These are phyloP conservation scores for Boletus subparvulus DNA, from an alignment of 768 basidiomycete genomes.

Conservation along the genomic window DNA sequence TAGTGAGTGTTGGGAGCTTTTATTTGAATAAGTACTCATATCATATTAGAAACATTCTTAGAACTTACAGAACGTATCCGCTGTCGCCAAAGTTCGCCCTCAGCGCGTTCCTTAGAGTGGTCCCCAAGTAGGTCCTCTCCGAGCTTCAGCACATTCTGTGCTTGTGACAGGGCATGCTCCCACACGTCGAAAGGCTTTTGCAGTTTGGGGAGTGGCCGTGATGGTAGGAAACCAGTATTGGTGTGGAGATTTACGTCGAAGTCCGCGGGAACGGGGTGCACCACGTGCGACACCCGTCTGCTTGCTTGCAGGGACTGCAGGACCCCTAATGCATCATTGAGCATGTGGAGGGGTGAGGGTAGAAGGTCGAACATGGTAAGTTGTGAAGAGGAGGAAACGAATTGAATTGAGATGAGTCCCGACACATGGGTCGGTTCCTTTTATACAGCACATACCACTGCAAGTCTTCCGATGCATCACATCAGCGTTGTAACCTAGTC, in stretches of 20 bases:
- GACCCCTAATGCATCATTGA: conserved; percentile 46
- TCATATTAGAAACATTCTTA: conserved; percentile 3
- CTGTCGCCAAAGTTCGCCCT: conserved; percentile 69
- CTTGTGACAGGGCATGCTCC: conserved; percentile 65
- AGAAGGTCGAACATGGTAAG: conserved; percentile 40
- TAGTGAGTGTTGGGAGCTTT: conserved; percentile 74
- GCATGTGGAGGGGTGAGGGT: conserved; percentile 52
- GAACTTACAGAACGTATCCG: conserved; percentile 60
- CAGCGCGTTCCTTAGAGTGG: conserved; percentile 46
- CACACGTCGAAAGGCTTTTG: conserved; percentile 57
- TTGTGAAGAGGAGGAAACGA: conserved; percentile 1
- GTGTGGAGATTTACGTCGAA: conserved; percentile 50
- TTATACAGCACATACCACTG: conserved; percentile 35
- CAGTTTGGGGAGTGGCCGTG: conserved; percentile 57
- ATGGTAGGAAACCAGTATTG: conserved; percentile 84
- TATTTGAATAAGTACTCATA: conserved; percentile 12
- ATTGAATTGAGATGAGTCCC: conserved; percentile 6
- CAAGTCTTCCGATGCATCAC: conserved; percentile 26
- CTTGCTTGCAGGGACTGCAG: conserved; percentile 44
- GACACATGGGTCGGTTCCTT: conserved; percentile 12
- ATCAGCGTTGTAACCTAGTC: conserved; percentile 37
- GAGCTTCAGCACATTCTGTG: conserved; percentile 51
- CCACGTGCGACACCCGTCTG: conserved; percentile 29
- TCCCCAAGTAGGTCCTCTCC: conserved; percentile 56
- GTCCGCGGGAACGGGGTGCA: conserved; percentile 40